phyloP scores from a whole-genome alignment of 805 yeast species.

The Wickerhamomyces xylosicus region DNA sequence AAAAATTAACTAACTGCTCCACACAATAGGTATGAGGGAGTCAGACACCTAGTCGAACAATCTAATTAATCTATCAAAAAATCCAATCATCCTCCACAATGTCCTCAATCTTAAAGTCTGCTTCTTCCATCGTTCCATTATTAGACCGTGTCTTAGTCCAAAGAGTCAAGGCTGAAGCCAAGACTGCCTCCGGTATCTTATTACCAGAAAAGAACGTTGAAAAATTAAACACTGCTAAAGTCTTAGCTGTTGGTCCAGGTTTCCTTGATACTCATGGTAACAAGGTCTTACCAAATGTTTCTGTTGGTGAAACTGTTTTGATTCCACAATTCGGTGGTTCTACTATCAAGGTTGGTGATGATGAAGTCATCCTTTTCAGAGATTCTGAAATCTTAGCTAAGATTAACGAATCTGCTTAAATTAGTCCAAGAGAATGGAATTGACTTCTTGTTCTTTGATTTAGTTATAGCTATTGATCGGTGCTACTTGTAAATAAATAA shows the following conservation, averaged over 20 bases:
- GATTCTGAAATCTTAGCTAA: constrained; percentile 94
- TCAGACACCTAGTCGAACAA: too few relatives aligned
- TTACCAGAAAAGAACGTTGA: constrained; percentile 95
- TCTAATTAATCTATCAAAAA: too few relatives aligned
- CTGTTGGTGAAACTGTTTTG: constrained; percentile 87
- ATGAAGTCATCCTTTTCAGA: constrained; percentile 72
- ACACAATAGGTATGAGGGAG: too few relatives aligned
- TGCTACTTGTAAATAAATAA: constrained; percentile 6
- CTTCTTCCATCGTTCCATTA: constrained; percentile 82
- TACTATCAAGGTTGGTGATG: constrained; percentile 78
- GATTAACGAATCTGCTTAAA: constrained; percentile 42
- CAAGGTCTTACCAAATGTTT: constrained; percentile 61
- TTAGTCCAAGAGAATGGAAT: constrained; percentile 8
- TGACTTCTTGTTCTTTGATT: neutral
- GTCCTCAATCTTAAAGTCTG: constrained; percentile 66
- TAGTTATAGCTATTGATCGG: neutral
- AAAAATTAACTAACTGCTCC: too few relatives aligned
- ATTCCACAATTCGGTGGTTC: constrained; percentile 94
- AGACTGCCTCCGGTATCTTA: constrained; percentile 88
- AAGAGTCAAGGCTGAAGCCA: constrained; percentile 81
- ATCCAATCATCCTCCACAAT: constrained; percentile 2
- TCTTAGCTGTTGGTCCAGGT: constrained; percentile 95
- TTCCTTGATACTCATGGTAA: constrained; percentile 66
- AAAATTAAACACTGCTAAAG: constrained; percentile 87
- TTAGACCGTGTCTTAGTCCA: constrained; percentile 95